Percentiles rank a stretch among this genome's conserved stretches.
Evolutionary conservation across 83 land plant species (phyloP).

Genomic region (Picea engelmannii): DNA sequence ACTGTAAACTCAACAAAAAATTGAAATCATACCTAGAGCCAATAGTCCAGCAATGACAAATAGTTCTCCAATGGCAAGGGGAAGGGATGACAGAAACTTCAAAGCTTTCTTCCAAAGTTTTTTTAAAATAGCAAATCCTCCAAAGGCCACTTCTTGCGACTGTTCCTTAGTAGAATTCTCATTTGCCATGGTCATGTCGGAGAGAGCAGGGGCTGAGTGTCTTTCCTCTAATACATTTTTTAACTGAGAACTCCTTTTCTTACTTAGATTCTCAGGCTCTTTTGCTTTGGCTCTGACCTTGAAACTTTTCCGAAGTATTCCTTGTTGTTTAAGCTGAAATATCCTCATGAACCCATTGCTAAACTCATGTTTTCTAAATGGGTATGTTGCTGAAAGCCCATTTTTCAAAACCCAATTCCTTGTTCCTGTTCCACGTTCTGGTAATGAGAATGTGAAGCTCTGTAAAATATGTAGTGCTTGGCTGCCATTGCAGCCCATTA

Average conservation of each 20-base stretch:
- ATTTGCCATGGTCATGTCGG: not conserved
- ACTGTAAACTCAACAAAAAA: not conserved
- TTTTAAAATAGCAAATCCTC: conserved; percentile 19
- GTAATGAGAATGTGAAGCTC: no score
- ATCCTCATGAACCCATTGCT: not conserved
- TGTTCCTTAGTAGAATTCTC: not conserved
- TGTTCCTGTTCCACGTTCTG: not conserved
- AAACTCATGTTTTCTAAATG: not conserved
- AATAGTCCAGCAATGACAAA: conserved; percentile 54
- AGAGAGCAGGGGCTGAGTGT: conserved; percentile 24
- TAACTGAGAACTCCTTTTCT: not conserved
- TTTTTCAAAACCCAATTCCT: not conserved
- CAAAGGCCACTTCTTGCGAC: not conserved
- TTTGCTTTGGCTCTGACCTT: conserved; percentile 1
- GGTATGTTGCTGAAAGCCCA: not conserved
- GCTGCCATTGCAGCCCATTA: not conserved
- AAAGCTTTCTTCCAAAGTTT: conserved; percentile 43
- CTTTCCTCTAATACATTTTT: conserved; percentile 1
- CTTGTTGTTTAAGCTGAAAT: not conserved
- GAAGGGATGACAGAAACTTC: conserved; percentile 58
- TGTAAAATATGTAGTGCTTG: not conserved
- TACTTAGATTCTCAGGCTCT: not conserved
- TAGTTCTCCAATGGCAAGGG: conserved; percentile 80
- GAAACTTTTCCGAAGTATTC: not conserved
- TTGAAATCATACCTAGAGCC: conserved; percentile 53